Conservation (phyloP, 345 rosid genomes). For the Eucalyptus marginata region DNA sequence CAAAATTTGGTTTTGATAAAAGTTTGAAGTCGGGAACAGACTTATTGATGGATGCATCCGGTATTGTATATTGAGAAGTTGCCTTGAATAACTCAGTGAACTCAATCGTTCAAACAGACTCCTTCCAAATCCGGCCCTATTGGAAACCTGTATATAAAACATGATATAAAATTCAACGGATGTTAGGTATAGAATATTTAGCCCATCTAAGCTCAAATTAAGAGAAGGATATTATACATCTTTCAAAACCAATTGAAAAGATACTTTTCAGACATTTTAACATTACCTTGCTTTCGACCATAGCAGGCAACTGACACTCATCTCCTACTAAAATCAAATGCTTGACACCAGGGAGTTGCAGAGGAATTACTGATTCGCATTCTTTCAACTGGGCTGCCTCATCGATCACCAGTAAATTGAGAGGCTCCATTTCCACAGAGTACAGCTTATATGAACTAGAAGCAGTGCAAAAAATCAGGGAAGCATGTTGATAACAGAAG, state of each 20-base stretch:
- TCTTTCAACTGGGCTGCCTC: slow-evolving; percentile 64
- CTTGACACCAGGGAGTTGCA: slow-evolving; percentile 24
- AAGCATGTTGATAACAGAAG: slow-evolving; percentile 23
- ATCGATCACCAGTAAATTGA: slow-evolving; percentile 33
- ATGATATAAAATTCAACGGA: background rate
- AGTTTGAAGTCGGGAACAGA: slow-evolving; percentile 39
- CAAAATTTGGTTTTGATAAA: slow-evolving; percentile 30
- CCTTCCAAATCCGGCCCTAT: slow-evolving; percentile 37
- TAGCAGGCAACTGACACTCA: slow-evolving; percentile 36
- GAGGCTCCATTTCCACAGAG: slow-evolving; percentile 1
- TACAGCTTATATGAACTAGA: slow-evolving; percentile 21
- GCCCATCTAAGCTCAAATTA: background rate
- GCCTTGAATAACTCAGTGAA: slow-evolving; percentile 26
- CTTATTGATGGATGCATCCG: slow-evolving; percentile 80
- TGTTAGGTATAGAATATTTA: background rate
- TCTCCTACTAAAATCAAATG: slow-evolving; percentile 40
- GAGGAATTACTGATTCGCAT: slow-evolving; percentile 41
- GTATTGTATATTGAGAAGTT: slow-evolving; percentile 42
- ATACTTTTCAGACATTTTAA: background rate
- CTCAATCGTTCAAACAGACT: slow-evolving; percentile 64
- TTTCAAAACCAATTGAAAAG: background rate
- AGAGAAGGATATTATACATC: background rate
- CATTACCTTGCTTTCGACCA: slow-evolving; percentile 33
- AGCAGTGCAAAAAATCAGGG: slow-evolving; percentile 31
- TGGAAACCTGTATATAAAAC: slow-evolving; percentile 15